These are phyloP conservation scores for Astrothelium subdiscretum DNA, from an alignment of 495 filamentous ascomycete genomes.

Conservation along the genomic window DNA sequence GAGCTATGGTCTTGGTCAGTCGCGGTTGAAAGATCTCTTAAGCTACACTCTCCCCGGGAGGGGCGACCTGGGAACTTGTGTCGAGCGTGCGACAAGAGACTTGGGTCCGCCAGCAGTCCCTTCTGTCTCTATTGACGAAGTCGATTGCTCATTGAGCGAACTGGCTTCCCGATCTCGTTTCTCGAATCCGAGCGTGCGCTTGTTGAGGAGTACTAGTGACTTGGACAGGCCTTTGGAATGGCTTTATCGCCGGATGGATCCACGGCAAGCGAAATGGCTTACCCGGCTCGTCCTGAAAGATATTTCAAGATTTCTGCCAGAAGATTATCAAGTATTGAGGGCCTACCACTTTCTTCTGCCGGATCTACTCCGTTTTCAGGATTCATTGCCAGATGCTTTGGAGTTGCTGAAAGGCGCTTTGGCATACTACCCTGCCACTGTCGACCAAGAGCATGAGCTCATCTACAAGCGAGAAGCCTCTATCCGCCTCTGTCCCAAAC, in stretches of 20 bases:
- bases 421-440: conserved; percentile 27
- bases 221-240: conserved; percentile 29
- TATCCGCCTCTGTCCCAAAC: conserved; percentile 42
- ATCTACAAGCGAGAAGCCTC: conserved; percentile 30
- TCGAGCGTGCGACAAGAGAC: conserved; percentile 53
- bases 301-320: conserved; percentile 38
- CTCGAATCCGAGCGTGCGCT: conserved; percentile 52
- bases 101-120: conserved; percentile 23
- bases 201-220: neutral
- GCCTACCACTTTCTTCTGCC: conserved; percentile 36
- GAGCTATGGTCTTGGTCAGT: conserved; percentile 47
- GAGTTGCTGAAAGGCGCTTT: conserved; percentile 33
- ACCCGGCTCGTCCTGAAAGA: conserved; percentile 72
- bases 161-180: conserved; percentile 57
- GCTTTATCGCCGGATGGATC: conserved; percentile 49
- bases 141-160: conserved; percentile 51
- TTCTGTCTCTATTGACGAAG: conserved; percentile 57
- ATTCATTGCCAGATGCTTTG: conserved; percentile 44
- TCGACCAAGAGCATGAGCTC: conserved; percentile 15
- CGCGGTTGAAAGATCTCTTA: conserved; percentile 47
- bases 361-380: conserved; percentile 53
- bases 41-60: conserved; percentile 46
- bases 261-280: conserved; percentile 79
- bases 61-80: conserved; percentile 57
- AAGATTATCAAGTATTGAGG: conserved; percentile 27